These are phyloP conservation scores for Sisymbrium altissimum DNA, from an alignment of 345 rosid species.

Conservation along the genomic window DNA sequence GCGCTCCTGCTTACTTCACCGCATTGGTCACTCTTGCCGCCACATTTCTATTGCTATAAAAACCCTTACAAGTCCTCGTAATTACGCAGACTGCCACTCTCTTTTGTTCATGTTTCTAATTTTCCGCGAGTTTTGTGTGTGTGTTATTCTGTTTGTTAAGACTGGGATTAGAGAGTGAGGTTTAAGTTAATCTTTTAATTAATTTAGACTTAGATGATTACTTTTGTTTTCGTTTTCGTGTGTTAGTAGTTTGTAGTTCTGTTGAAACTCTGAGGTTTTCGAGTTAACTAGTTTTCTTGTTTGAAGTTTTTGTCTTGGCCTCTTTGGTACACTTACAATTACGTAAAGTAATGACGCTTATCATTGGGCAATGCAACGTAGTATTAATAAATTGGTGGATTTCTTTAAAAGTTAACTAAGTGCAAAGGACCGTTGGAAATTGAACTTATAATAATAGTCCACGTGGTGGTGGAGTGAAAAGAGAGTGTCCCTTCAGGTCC, in stretches of 20 bases:
- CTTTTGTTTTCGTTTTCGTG: not conserved
- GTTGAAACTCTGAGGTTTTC: conserved; percentile 6
- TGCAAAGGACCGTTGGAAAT: conserved; percentile 8
- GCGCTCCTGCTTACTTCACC: conserved; percentile 40
- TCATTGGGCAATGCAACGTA: not conserved
- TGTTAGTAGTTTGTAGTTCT: not conserved
- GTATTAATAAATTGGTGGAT: not conserved
- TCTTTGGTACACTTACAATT: not conserved
- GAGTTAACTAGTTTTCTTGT: not conserved
- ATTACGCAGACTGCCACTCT: conserved; percentile 12
- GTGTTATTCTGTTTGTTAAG: conserved; percentile 13
- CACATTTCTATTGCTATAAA: not conserved
- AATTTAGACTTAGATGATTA: not conserved
- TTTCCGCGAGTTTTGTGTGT: not conserved
- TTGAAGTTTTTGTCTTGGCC: not conserved
- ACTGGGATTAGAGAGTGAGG: not conserved
- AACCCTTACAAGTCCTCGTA: not conserved
- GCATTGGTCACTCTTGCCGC: conserved; percentile 32
- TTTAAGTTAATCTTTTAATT: conserved; percentile 1
- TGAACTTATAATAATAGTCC: conserved; percentile 2
- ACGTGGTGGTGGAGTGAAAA: conserved; percentile 6
- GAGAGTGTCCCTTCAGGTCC: not conserved
- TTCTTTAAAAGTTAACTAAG: not conserved
- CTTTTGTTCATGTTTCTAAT: not conserved
- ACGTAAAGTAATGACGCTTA: not conserved